Conservation (phyloP, 129 eudicot species). For the Escallonia rubra region DNA sequence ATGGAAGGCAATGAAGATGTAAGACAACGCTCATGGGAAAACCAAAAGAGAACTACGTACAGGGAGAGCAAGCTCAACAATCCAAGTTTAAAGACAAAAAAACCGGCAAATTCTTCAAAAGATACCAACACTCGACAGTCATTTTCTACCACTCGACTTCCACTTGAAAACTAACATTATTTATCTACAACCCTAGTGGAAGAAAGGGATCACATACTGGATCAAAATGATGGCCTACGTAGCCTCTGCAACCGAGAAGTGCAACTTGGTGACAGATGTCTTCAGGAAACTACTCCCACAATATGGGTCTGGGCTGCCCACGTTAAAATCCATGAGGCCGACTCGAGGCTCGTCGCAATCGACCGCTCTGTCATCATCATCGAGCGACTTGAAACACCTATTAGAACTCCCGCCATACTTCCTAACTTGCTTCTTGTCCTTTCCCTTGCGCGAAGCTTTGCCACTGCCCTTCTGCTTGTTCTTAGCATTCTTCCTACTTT, state of each 20-base stretch:
- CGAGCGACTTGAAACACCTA: conserved; percentile 37
- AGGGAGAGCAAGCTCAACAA: neutral
- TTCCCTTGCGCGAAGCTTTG: conserved; percentile 60
- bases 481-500: conserved; percentile 49
- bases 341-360: conserved; percentile 26
- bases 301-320: conserved; percentile 42
- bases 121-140: too few species aligned
- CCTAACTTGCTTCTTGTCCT: conserved; percentile 67
- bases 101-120: too few species aligned
- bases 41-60: neutral
- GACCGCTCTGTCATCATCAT: conserved; percentile 16
- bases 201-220: neutral
- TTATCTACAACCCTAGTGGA: conserved; percentile 17
- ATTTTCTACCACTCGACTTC: neutral
- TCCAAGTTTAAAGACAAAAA: neutral
- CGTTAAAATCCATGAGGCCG: conserved; percentile 28
- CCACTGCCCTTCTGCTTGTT: conserved; percentile 61
- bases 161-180: conserved; percentile 5
- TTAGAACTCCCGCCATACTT: conserved; percentile 45
- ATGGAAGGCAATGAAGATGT: too few species aligned
- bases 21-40: neutral
- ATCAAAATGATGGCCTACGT: conserved; percentile 21
- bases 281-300: conserved; percentile 73
- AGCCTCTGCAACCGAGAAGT: conserved; percentile 72
- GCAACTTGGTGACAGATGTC: conserved; percentile 46